Base-by-base conservation (phyloP, 1,139 yeast species). In the Sporopachydermia cereana region DNA sequence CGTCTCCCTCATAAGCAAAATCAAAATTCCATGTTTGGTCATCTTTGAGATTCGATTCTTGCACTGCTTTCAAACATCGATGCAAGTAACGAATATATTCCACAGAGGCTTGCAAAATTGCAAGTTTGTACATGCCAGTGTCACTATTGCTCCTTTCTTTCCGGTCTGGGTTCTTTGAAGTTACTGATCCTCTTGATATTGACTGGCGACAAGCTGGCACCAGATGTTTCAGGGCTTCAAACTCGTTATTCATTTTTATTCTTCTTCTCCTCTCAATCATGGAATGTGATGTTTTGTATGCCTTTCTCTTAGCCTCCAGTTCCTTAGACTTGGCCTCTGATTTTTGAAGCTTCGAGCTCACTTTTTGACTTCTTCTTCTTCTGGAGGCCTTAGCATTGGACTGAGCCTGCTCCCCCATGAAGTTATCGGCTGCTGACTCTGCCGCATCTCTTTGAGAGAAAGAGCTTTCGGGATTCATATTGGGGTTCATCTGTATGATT, bases 241-340 rank as follows among this genome's bases (percentile, higher is more conserved):
- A 84, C 59, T 84, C 93, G 48, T 89, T 68, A 60, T 84, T 84
- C 66, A 84, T 82, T 58, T 83, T 82, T 47, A 80, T 73, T 47
- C 95, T 67, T 53, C 95, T 69, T 54, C 86, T 74, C 55, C 85
- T 81, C 58, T 84, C 95, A 51, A 84, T 84, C 42, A 82, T 79
- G 4, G 86, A 78, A 59, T 84, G 95, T 27, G 85, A 78, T 3
- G 71, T 66, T 51, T 71, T 60, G 64, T 83, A 65, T 51, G 81
- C 84, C 48, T 70, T 66, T 49, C 71, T 71, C 43, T 81, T 63
- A 53, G 71, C 69, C 42, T 75, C 79, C 44, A 74, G 56, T 53
- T 77, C 83, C 46, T 74, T 75, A 24, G 72, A 68, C 42, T 74
- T 74, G 5, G 68, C 60, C 31, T 69, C 61, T 3, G 70, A 68